Base-by-base conservation (phyloP, 371 early-diverging fungal species). In the Choanephora cucurbitarum region DNA sequence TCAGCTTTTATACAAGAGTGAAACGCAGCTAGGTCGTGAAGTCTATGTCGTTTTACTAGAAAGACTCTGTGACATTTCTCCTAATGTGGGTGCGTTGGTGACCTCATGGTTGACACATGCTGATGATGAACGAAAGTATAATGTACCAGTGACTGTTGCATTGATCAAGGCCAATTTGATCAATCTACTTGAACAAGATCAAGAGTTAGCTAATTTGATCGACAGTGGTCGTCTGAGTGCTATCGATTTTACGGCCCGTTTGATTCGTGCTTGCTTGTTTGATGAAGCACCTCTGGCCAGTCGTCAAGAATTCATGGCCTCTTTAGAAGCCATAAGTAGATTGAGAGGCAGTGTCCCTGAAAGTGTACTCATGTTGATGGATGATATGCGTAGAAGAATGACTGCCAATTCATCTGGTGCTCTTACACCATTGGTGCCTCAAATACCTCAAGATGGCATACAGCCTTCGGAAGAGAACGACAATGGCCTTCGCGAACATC, bases 101-200 rank as follows among this genome's bases (percentile, higher is more conserved):
- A 87, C 82, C 2, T 79, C 84, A 21, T 98, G 97, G 98, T 70
- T 99, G 14, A 81, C 94, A n/a, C 95, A 91, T 72, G 84, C 92
- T 2, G 94, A 95, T 41, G 97, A 97, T 61, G 96, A 95, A 61
- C 91, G 94, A 64, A 94, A 96, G 65, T 90, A 85, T 64, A 88
- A 91, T 59, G 91, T 95, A 1, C 83, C 88, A 9, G 91, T 91
- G 2, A 89, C 92, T 0, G 76, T 88, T n/a, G 84, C 91, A 2
- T 69, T 98, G 53, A 83, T 96, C 55, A 85, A 86, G 57, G 86
- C 87, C 2, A 83, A 88, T 0, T 68, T 98, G 47, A 74, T 98
- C 31, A 80, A 80, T 46, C 48, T 90, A 3, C 74, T 79, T 14
- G 97, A 96, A 34, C 83, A 93, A 57, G 98, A 97, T 66, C 81